Evolutionary conservation across 2,329 filamentous ascomycete genomes (phyloP).

Genomic region (Arthrinium phaeospermum): DNA sequence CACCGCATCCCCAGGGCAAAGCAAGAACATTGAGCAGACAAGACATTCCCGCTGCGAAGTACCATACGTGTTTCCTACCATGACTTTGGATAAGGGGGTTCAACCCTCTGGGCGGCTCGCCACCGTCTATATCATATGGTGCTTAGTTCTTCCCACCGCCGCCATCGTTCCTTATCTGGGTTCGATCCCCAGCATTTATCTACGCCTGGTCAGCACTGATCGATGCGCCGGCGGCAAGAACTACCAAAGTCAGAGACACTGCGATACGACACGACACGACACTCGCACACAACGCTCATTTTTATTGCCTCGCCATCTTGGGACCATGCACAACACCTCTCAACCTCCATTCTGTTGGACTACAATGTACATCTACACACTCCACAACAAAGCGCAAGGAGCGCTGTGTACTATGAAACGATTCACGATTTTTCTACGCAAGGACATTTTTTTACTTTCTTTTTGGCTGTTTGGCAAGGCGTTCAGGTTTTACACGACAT

Average conservation of each 20-base stretch:
- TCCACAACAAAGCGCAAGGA: neutral
- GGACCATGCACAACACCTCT: neutral
- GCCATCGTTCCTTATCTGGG: too few species aligned
- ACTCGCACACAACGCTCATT: neutral
- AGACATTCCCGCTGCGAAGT: neutral
- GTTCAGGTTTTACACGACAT: neutral
- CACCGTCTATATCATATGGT: neutral
- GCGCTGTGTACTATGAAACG: neutral
- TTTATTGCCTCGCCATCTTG: neutral
- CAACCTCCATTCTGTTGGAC: neutral
- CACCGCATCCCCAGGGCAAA: neutral
- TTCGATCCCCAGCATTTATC: neutral
- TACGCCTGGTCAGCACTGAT: neutral
- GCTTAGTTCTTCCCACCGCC: too few species aligned
- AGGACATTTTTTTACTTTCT: neutral
- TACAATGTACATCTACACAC: neutral
- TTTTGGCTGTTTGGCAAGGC: neutral
- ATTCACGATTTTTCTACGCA: neutral
- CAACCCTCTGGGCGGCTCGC: neutral
- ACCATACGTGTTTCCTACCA: neutral
- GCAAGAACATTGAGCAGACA: neutral
- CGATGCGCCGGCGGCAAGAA: neutral
- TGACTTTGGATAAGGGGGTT: neutral
- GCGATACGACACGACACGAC: neutral
- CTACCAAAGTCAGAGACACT: neutral